A percentile compares a stretch with the other conserved stretches of the same genome.
Conservation (phyloP, 371 early-diverging fungal genomes). For the Massospora cicadina region DNA sequence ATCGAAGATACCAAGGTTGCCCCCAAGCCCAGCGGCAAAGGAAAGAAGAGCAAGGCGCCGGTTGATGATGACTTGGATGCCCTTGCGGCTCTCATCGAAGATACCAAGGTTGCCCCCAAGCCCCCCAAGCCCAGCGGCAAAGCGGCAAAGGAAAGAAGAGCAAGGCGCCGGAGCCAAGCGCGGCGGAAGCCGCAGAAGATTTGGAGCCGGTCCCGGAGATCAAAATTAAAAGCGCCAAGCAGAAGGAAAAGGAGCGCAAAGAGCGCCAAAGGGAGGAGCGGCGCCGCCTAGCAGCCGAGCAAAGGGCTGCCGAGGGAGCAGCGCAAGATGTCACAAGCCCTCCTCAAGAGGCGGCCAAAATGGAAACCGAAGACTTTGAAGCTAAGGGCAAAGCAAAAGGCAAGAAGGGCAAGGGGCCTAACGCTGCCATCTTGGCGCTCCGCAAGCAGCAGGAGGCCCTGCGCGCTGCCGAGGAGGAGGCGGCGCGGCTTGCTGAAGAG, state of each 20-base stretch:
- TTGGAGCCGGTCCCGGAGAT: conserved; percentile 11
- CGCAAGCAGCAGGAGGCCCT: conserved; percentile 44
- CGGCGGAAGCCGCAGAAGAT: conserved; percentile 13
- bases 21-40: neutral
- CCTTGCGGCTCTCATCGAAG: conserved; percentile 4
- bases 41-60: conserved; percentile 16
- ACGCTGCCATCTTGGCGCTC: conserved; percentile 40
- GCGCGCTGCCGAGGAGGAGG: conserved; percentile 35
- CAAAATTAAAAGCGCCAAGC: conserved; percentile 30
- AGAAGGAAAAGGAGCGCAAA: conserved; percentile 38
- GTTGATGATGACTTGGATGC: conserved; percentile 18
- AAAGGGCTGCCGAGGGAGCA: conserved; percentile 13
- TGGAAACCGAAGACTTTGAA: conserved; percentile 19
- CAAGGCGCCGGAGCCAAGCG: conserved; percentile 19
- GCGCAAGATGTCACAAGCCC: neutral
- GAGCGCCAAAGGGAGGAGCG: conserved; percentile 28
- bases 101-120: neutral
- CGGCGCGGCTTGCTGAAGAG: conserved; percentile 28
- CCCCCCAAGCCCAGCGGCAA: conserved; percentile 12
- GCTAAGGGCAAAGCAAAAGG: conserved; percentile 20
- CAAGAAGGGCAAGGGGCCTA: conserved; percentile 28
- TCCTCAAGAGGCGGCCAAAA: conserved; percentile 14
- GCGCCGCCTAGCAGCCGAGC: conserved; percentile 17
- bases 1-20: neutral
- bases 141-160: conserved; percentile 15